These are phyloP conservation scores for Pyropia yezoensis DNA, from an alignment of 23 red algal genomes.

Conservation along the genomic window DNA sequence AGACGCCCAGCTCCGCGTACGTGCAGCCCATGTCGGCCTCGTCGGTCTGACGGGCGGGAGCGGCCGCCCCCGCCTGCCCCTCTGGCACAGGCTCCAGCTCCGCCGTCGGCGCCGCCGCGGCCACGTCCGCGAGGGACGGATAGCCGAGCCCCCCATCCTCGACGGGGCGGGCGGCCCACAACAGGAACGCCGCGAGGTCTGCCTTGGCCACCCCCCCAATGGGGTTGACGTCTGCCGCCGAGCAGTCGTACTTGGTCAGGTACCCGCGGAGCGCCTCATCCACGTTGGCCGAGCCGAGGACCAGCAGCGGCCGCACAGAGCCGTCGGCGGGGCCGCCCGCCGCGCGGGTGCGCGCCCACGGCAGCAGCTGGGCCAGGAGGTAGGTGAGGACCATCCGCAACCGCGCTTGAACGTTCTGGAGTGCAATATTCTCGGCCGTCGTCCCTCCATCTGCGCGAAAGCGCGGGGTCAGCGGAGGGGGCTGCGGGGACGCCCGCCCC, in stretches of 20 bases:
- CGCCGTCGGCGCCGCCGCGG: slow-evolving; percentile 85
- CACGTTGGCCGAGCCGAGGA: slow-evolving; percentile 94
- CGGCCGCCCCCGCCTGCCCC: too few species aligned
- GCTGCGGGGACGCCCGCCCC: slow-evolving; percentile 35
- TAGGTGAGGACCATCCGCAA: slow-evolving; percentile 89
- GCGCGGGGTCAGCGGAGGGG: slow-evolving; percentile 13
- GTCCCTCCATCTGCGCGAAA: slow-evolving; percentile 74
- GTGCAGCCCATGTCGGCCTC: slow-evolving; percentile 99
- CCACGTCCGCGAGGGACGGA: slow-evolving; percentile 41
- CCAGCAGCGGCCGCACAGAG: slow-evolving; percentile 32
- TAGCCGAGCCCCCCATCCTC: slow-evolving; percentile 64
- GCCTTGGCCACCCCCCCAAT: slow-evolving; percentile 92
- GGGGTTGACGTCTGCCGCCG: slow-evolving; percentile 92
- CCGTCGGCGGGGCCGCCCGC: slow-evolving; percentile 1
- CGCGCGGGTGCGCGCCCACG: slow-evolving; percentile 53
- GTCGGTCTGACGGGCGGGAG: slow-evolving; percentile 79
- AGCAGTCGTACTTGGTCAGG: slow-evolving; percentile 98
- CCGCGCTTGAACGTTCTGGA: slow-evolving; percentile 92
- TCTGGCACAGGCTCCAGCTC: slow-evolving; percentile 80
- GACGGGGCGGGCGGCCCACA: slow-evolving; percentile 42
- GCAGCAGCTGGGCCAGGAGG: slow-evolving; percentile 80
- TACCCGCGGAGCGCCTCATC: slow-evolving; percentile 96
- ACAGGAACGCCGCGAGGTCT: slow-evolving; percentile 73
- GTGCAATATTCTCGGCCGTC: slow-evolving; percentile 76
- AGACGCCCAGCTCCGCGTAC: slow-evolving; percentile 81